These are phyloP conservation scores for Beauveria rudraprayagi DNA, from an alignment of 2,329 filamentous ascomycete species.

Conservation along the genomic window DNA sequence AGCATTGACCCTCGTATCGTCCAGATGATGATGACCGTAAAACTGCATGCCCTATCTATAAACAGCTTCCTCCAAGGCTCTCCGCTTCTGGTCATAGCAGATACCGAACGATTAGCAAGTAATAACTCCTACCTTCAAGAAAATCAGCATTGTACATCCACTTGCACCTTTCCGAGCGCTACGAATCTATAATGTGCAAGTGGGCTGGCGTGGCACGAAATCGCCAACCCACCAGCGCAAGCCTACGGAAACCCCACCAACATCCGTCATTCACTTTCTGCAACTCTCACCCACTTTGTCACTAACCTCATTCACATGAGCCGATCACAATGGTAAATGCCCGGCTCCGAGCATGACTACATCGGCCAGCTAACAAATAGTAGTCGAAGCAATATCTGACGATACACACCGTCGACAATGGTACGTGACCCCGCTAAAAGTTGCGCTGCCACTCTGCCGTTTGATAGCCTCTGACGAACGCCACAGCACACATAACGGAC, in stretches of 20 bases:
- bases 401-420: conserved; percentile 81
- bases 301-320: neutral
- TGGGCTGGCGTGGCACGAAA: conserved; percentile 5
- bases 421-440: conserved; percentile 36
- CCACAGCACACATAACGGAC: conserved; percentile 68
- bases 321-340: conserved; percentile 4
- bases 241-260: conserved; percentile 5
- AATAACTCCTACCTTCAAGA: too few species aligned
- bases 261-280: conserved; percentile 6
- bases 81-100: neutral
- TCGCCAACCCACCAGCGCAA: neutral
- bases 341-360: neutral
- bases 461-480: conserved; percentile 14
- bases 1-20: neutral
- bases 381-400: conserved; percentile 99
- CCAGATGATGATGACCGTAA: neutral
- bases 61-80: neutral
- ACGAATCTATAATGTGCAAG: neutral
- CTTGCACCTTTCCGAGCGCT: neutral
- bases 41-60: neutral
- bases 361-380: neutral
- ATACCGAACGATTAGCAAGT: too few species aligned
- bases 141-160: too few species aligned
- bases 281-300: conserved; percentile 3
- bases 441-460: conserved; percentile 15